Conservation (phyloP, 75 land plant genomes). For the Pinus albicaulis region DNA sequence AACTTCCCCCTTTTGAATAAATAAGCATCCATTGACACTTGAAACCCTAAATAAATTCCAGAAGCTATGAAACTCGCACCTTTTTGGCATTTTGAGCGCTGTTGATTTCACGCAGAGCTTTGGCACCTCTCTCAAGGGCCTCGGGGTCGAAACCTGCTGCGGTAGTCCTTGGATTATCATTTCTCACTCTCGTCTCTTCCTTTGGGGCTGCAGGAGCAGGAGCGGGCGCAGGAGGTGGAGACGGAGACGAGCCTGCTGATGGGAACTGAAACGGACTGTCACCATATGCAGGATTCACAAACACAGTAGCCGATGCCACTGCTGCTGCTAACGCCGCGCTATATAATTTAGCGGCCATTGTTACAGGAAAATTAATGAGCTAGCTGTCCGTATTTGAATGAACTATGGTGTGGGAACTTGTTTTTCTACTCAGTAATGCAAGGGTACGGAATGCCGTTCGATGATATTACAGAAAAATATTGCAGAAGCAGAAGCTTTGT, state of each 20-base stretch:
- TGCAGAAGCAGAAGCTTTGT: background rate
- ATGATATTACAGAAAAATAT: background rate
- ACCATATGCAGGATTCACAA: constrained; percentile 28
- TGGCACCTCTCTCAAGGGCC: constrained; percentile 83
- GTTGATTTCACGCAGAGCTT: constrained; percentile 82
- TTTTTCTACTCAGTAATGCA: background rate
- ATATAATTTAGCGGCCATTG: constrained; percentile 2
- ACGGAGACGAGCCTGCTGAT: background rate
- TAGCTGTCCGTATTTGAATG: background rate
- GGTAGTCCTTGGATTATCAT: constrained; percentile 85
- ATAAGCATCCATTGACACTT: too few species aligned
- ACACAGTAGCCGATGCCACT: constrained; percentile 30
- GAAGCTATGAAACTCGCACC: constrained; percentile 18
- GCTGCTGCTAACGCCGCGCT: constrained; percentile 12
- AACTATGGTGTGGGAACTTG: too few species aligned
- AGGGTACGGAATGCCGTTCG: background rate
- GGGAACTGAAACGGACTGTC: constrained; percentile 43
- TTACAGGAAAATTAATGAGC: background rate
- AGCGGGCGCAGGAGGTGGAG: constrained; percentile 3
- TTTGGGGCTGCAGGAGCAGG: constrained; percentile 10
- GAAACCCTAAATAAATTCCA: too few species aligned
- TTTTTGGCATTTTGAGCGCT: constrained; percentile 61
- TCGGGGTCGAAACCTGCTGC: constrained; percentile 93
- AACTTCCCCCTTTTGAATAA: too few species aligned
- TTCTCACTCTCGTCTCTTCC: constrained; percentile 32